Evolutionary conservation across 805 yeast species (phyloP), one percentile per base, ranked within the genome.

Genomic region (Clavispora fructus): DNA sequence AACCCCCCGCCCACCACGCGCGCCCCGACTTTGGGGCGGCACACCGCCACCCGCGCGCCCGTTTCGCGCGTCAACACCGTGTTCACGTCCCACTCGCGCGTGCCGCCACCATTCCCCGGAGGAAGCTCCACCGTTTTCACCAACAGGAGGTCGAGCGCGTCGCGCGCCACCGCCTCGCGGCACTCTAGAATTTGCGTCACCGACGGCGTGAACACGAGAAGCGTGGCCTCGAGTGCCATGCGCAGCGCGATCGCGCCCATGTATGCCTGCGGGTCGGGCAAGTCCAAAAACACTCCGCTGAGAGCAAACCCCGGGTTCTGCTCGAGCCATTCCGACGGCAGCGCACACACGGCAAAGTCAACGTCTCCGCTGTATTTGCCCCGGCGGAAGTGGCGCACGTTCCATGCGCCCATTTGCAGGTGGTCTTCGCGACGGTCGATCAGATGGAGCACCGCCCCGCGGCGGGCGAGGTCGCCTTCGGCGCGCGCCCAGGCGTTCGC

Each of bases 61-160:
- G 40, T 37, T 10, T 31, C 45, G 11, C 41, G 14, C 11, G 41
- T 38, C 6, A 25, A 14, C 23, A 42, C 45, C 17, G 31, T 23
- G 26, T 35, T 37, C 31, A 42, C 37, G 26, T 42, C 45, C 45
- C 45, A 42, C 37, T 42, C 45, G 3, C 45, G 41, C 9, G 41
- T 37, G 6, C 45, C 45, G 9, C 45, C 45, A 12, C 45, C 45
- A 25, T 42, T 37, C 6, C 45, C 45, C 11, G 45, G 45, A 2
- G 45, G 45, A n/a, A 42, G 41, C 41, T 42, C 45, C 16, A 42
- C 45, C 5, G 45, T 37, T 23, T 38, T 31, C 38, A 42, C 45
- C 41, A 42, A 37, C 31, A 27, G 14, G 7, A 42, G 26, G 35
- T 37, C 45, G 8, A 35, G 19, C 6, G 17, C 1, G 11, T 16